Evolutionary conservation across 2,329 filamentous ascomycete species (phyloP), one percentile per base, ranked within the genome.

Genomic region (Cryphonectria nitschkei): DNA sequence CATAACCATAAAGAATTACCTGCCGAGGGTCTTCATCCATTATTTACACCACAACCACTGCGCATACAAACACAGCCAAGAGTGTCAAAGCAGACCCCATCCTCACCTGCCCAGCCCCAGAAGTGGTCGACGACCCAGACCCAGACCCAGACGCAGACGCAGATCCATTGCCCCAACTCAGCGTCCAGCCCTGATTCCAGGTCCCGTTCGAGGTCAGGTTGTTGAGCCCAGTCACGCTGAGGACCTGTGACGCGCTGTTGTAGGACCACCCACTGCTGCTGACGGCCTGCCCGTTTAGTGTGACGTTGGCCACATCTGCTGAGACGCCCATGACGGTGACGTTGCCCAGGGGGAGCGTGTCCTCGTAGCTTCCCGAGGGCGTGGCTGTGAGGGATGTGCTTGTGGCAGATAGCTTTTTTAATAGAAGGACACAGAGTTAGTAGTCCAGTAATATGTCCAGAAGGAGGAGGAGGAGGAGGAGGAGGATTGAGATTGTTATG

Each of bases 281-380:
- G 13, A 92, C 74, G 1, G 73, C 70, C 43, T 78, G 73, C 0
- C 84, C 86, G 75, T 90, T 88, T 9, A 92, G 78, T 32, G 79
- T 80, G 1, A 92, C 86, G n/a, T 76, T 79, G 0, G 75, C 77
- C 46, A 83, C 75, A 74, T 78, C 74, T 7, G 73, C 69, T 3
- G 78, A 72, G 0, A 91, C 82, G 32, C 91, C 91, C 72, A 92
- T 74, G 61, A 93, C 78, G 0, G 89, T 92, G 52, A 92, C 83
- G 72, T 89, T 90, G 0, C 84, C 87, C 19, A 93, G 81, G 0
- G 84, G 78, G 74, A 90, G 91, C 0, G 76, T 79, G 73, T 92
- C 89, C 13, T 80, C 78, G 78, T 84, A 93, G 2, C 76, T 78
- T 0, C 90, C 90, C 0, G 79, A 74, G 0, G 85, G 82, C 5